Conservation (phyloP, 192 early-diverging fungal genomes). For the Tieghemiomyces parasiticus region DNA sequence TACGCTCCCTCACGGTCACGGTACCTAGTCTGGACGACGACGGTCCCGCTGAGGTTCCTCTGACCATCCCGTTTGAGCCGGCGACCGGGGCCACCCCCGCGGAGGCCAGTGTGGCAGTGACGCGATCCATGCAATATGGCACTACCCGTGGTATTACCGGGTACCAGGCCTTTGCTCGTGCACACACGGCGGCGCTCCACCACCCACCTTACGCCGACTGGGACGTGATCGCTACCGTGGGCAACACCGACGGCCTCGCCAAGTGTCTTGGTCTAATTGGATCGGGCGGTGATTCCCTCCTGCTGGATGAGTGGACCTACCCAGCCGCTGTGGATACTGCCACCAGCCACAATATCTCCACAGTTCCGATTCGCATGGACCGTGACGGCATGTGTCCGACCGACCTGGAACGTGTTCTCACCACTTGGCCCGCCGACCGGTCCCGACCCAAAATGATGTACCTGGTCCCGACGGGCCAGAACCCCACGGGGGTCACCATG, state of each 20-base stretch:
- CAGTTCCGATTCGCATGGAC: slow-evolving; percentile 38
- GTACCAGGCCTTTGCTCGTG: slow-evolving; percentile 25
- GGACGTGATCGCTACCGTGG: slow-evolving; percentile 43
- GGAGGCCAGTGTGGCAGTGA: slow-evolving; percentile 15
- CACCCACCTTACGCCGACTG: slow-evolving; percentile 39
- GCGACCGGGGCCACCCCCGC: slow-evolving; percentile 9
- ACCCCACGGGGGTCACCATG: slow-evolving; percentile 82
- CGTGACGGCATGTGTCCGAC: slow-evolving; percentile 44
- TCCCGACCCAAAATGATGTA: slow-evolving; percentile 40
- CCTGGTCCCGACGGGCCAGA: slow-evolving; percentile 74
- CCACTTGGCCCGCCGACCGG: slow-evolving; percentile 23
- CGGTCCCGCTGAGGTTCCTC: slow-evolving; percentile 33
- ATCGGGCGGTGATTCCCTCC: slow-evolving; percentile 37
- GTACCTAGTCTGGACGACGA: slow-evolving; percentile 42
- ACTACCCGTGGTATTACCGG: slow-evolving; percentile 32
- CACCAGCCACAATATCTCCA: slow-evolving; percentile 26
- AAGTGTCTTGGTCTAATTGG: slow-evolving; percentile 39
- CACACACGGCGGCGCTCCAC: slow-evolving; percentile 32
- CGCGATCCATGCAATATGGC: slow-evolving; percentile 44
- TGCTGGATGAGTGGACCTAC: slow-evolving; percentile 51
- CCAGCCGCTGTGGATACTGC: slow-evolving; percentile 38
- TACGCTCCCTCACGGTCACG: slow-evolving; percentile 32
- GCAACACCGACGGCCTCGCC: slow-evolving; percentile 42
- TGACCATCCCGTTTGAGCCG: slow-evolving; percentile 5
- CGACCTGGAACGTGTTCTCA: slow-evolving; percentile 30